Evolutionary conservation across 768 basidiomycete species (phyloP).

Genomic region (Clavaria fumosa): DNA sequence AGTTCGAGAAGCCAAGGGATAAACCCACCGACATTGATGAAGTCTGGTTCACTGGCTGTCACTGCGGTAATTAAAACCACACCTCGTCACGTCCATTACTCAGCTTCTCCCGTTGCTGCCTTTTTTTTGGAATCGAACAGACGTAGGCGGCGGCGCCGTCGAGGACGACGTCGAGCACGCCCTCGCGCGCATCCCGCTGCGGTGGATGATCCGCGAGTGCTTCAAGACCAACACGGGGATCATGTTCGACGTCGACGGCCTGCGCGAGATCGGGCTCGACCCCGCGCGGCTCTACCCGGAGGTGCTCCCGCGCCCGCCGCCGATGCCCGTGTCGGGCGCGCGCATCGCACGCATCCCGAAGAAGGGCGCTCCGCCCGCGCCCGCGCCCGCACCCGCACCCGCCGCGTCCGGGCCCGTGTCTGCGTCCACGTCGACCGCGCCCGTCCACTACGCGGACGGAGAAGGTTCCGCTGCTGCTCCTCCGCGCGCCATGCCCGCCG

Average conservation of each 20-base stretch:
- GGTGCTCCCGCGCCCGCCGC: conserved; percentile 19
- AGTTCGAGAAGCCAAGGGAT: conserved; percentile 4
- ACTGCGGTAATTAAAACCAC: conserved; percentile 32
- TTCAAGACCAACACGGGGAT: conserved; percentile 42
- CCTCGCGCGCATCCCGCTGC: conserved; percentile 36
- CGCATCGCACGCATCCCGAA: conserved; percentile 14
- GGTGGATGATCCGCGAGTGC: conserved; percentile 61
- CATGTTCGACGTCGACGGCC: conserved; percentile 33
- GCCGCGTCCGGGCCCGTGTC: neutral
- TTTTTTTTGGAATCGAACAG: too few species aligned
- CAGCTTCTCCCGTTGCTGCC: too few species aligned
- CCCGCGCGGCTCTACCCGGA: conserved; percentile 22
- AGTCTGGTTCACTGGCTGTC: conserved; percentile 52
- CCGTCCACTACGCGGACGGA: neutral
- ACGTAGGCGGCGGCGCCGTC: conserved; percentile 42
- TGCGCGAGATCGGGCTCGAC: conserved; percentile 29
- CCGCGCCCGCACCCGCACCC: neutral
- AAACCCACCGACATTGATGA: conserved; percentile 32
- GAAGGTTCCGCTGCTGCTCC: neutral
- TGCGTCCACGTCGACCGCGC: neutral
- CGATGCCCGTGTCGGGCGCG: conserved; percentile 10
- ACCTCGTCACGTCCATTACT: too few species aligned
- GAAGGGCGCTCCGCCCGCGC: neutral
- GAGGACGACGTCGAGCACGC: conserved; percentile 24
- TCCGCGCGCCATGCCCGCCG: conserved; percentile 6